Base-by-base conservation (phyloP, 1,284 basidiomycete species). In the Thecaphora frezii region DNA sequence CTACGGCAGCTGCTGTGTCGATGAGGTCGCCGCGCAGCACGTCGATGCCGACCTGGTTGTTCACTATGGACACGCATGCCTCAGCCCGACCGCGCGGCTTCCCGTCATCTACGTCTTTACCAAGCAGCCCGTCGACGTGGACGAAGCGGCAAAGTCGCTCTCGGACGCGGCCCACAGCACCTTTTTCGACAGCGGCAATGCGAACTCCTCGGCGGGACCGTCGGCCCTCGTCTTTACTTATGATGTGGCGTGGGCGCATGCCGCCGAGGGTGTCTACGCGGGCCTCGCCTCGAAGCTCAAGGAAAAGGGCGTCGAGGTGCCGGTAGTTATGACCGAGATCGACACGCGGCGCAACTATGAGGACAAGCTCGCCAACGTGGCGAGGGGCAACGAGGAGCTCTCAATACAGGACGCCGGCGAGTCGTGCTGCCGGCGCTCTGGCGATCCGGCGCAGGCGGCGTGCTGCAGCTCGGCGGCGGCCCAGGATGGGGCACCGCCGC, bases 1-100 rank as follows among this genome's bases (percentile, higher is more conserved):
- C 25, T 97, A 97, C 79, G 94, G 93, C 78, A 96, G 92, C 73
- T 99, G 94, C 77, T 98, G 94, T 76, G 92, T 96, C 4, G 96
- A 99, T 77, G 90, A 97, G 72, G 89, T 98, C 3, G 90, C 92
- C 9, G 93, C 94, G 5, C 88, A 93, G 64, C 96, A 98, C 77
- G 88, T 94, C 40, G 87, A 93, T 62, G 92, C 93, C 0, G 90
- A 97, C 73, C 85, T 89, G 10, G 84, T 97, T 58, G 88, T 99
- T 5, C 94, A 98, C 77, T 97, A 96, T 74, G 94, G 96, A 1
- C 91, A 97, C 81, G 93, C 94, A 0, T 99, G 96, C 80, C 85
- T 98, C 82, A 93, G 88, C 41, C 60, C 54, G 3, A 88, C 88
- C 7, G 89, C 88, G 9, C 85, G 89, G 12, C 79, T 93, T 0